Conservation (phyloP, 371 early-diverging fungal species). For the Phascolomyces articulosus region DNA sequence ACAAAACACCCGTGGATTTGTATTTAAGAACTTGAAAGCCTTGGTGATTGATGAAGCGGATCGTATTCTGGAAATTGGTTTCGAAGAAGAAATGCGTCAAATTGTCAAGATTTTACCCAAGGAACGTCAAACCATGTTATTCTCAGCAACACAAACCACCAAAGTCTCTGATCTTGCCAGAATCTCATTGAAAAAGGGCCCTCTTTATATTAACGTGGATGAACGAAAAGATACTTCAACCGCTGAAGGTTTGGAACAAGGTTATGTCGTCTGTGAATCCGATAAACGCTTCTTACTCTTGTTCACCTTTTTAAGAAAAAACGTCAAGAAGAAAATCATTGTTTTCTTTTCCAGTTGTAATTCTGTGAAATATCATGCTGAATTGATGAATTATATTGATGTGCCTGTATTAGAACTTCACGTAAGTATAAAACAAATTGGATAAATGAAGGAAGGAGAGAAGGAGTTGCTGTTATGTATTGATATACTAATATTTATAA, state of each 20-base stretch:
- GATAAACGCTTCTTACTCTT: slow-evolving; percentile 47
- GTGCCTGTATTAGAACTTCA: slow-evolving; percentile 58
- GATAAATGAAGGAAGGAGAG: too few species aligned
- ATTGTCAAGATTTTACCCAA: slow-evolving; percentile 75
- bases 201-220: slow-evolving; percentile 58
- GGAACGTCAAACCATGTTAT: slow-evolving; percentile 82
- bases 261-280: slow-evolving; percentile 44
- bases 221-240: slow-evolving; percentile 28
- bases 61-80: slow-evolving; percentile 95
- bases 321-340: slow-evolving; percentile 64
- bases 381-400: slow-evolving; percentile 52
- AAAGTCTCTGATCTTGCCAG: slow-evolving; percentile 85
- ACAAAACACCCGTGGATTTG: slow-evolving; percentile 82
- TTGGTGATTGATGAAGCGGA: slow-evolving; percentile 99
- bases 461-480: too few species aligned
- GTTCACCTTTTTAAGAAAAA: slow-evolving; percentile 36
- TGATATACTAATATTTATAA: too few species aligned
- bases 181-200: slow-evolving; percentile 75
- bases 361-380: slow-evolving; percentile 91
- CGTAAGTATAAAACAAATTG: slow-evolving; percentile 18
- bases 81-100: slow-evolving; percentile 90
- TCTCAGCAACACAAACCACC: slow-evolving; percentile 91
- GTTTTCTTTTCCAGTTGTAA: slow-evolving; percentile 93
- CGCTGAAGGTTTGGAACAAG: slow-evolving; percentile 32
- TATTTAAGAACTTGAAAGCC: slow-evolving; percentile 79